Evolutionary conservation across 2,329 filamentous ascomycete species (phyloP), one percentile per base, ranked within the genome.

Genomic region (Coleophoma crateriformis): DNA sequence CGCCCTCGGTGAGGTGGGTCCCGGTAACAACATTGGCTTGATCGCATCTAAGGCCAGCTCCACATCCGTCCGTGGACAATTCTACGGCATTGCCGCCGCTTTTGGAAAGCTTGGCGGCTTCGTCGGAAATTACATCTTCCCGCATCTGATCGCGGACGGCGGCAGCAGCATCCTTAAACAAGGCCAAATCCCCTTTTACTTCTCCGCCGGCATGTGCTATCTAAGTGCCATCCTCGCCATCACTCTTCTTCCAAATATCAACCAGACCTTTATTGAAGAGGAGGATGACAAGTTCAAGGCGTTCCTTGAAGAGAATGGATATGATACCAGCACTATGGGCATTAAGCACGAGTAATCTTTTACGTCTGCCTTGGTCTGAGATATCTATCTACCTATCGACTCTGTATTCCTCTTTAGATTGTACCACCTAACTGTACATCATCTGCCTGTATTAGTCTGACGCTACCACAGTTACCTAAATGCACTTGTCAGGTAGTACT

Each of bases 1-100:
- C 1, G 79, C 84, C 0, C 75, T 92, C 1, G 88, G 88, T 45
- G 89, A 94, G 66, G 70, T 95, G 37, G 90, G 91, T 0, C 90
- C 91, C 0, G 91, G 91, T 12, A 88, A 96, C 72, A 96, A 96
- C 66, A 95, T 96, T 58, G 90, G 90, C 2, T 77, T 96, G 0
- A 68, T 95, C 32, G 90, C 91, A 0, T 87, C 87, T 43, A 96
- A 96, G 73, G 91, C 88, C 2, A 90, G 84, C 60, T 89, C 91
- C 0, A 96, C 91, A 4, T 86, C 87, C 15, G 85, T 96, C n/a
- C 80, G 90, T 37, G 91, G 90, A 2, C 81, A 88, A 63, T 86
- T 85, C 68, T 85, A 86, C 58, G 82, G 85, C 4, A 77, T 88
- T 41, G 86, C 87, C 0, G 87, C 87, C 0, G 86, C 86, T 0